phyloP scores from a whole-genome alignment of 2,329 filamentous ascomycete species.

The Xylaria multiplex region DNA sequence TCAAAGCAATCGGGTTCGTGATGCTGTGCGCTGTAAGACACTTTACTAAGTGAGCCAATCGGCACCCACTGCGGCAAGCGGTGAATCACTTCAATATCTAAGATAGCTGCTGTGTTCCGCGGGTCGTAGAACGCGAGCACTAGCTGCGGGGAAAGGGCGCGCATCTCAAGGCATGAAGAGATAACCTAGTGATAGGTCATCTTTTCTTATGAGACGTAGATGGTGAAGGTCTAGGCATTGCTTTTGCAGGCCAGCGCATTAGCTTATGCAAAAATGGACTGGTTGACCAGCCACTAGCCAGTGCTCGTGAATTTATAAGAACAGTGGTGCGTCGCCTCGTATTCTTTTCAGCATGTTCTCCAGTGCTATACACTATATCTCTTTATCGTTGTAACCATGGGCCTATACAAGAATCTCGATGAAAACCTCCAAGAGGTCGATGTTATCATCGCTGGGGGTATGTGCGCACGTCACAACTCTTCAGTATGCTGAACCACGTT shows the following conservation, averaged over 20 bases:
- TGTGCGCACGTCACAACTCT: slow-evolving; percentile 1
- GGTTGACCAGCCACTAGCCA: background rate
- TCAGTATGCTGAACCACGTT: background rate
- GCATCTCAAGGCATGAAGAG: background rate
- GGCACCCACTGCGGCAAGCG: background rate
- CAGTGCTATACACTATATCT: background rate
- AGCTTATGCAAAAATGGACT: background rate
- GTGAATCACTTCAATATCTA: background rate
- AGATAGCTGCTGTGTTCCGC: background rate
- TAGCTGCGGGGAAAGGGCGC: background rate
- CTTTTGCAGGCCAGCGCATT: background rate
- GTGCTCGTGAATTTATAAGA: background rate
- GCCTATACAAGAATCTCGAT: slow-evolving; percentile 40
- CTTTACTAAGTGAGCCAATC: background rate
- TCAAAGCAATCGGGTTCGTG: background rate
- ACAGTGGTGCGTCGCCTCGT: background rate
- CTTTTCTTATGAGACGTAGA: background rate
- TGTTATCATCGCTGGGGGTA: slow-evolving; percentile 47
- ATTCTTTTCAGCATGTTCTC: background rate
- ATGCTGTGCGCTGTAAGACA: background rate
- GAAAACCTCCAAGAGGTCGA: slow-evolving; percentile 44
- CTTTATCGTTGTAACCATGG: slow-evolving; percentile 36
- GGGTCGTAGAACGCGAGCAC: too few species aligned
- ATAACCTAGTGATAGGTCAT: background rate
- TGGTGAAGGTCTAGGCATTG: background rate